Evolutionary conservation across 768 basidiomycete species (phyloP).

Genomic region (Termitomyces sp.): DNA sequence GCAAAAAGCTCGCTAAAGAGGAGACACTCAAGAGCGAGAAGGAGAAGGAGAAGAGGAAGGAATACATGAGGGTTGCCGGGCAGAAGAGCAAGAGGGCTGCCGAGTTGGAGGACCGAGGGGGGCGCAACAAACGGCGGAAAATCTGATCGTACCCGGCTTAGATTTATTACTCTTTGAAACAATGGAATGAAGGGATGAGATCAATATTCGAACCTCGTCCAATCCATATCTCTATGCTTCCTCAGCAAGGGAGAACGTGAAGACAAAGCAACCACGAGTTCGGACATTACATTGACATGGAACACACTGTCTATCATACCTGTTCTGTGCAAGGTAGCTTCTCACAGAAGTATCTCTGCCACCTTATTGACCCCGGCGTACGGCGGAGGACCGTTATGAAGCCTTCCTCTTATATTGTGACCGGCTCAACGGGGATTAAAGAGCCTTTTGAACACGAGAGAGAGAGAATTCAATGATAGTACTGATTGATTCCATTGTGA

Average conservation of each 20-base stretch:
- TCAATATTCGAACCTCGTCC: background rate
- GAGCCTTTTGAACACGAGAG: too few species aligned
- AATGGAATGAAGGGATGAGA: background rate
- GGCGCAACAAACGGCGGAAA: slow-evolving; percentile 52
- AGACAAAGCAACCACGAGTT: background rate
- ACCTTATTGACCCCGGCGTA: too few species aligned
- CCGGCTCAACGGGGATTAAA: too few species aligned
- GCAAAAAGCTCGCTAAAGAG: slow-evolving; percentile 73
- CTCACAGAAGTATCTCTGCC: too few species aligned
- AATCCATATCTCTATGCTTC: background rate
- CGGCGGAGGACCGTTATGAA: too few species aligned
- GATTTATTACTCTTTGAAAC: background rate
- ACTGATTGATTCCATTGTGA: too few species aligned
- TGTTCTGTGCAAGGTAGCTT: background rate
- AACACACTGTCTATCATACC: background rate
- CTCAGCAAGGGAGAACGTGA: background rate
- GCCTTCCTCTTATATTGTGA: too few species aligned
- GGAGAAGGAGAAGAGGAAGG: slow-evolving; percentile 75
- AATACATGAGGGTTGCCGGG: slow-evolving; percentile 69
- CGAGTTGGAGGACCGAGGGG: slow-evolving; percentile 56
- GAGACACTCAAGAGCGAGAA: slow-evolving; percentile 62
- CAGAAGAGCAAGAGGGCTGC: slow-evolving; percentile 69
- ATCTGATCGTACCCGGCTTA: slow-evolving; percentile 15
- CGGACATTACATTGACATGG: background rate
- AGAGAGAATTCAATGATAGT: too few species aligned